Evolutionary conservation across 306 rosid species (phyloP), one percentile per base, ranked within the genome.

Genomic region (Cucurbita maxima): DNA sequence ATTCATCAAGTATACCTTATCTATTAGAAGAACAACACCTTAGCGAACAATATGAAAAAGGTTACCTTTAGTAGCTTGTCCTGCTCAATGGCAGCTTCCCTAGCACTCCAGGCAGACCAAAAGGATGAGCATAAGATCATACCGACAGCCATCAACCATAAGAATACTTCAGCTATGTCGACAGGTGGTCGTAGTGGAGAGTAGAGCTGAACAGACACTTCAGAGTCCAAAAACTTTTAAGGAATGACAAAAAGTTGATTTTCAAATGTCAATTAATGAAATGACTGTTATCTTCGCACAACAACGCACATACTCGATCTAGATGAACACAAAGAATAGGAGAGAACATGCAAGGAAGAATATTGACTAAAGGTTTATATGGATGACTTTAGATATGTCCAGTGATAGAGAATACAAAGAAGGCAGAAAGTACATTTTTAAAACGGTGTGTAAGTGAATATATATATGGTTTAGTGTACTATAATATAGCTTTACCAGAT

Each of bases 81-180:
- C 0, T 82, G 87, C 83, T 95, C 97, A 68, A 84, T 64, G 53
- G 86, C 85, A 52, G 91, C 90, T 88, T 95, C 90, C 76, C 91
- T 81, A 57, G 96, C 80, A 58, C 87, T 84, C 92, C 96, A 91
- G 4, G 99, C 97, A 60, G 99, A 91, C 99, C 99, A 95, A 84
- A 82, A 95, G 58, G 99, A 95, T 44, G 99, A 92, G 76, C 97
- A 88, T 75, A 89, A 80, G 79, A 95, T 88, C 71, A 96, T 91
- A 76, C 95, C 89, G 5, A 91, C 96, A 16, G 96, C 97, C 92
- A 95, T 89, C 82, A 95, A 45, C 99, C 99, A 91, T 55, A 91
- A 85, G 86, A 95, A 89, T 72, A 91, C 96, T 87, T 95, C 99
- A 0, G 99, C 97, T 83, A 88, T 77, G 76, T 95, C 97, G 5